Evolutionary conservation across 768 basidiomycete species (phyloP), one percentile per base, ranked within the genome.

Genomic region (Hygrophoropsis aurantiaca): DNA sequence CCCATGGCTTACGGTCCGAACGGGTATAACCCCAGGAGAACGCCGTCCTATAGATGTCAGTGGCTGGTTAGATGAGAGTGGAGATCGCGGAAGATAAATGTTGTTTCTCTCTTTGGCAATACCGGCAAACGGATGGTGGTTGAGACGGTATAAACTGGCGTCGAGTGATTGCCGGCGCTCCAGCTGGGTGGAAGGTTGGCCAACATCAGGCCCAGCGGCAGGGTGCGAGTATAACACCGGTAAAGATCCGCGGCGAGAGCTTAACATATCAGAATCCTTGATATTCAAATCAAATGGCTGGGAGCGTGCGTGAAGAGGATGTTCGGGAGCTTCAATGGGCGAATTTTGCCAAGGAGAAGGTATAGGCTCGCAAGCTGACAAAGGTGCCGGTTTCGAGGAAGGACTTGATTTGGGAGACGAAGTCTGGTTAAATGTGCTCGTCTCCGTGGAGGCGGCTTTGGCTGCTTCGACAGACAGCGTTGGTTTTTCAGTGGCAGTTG

Each of bases 241-340:
- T 25, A 84, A 70, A 3, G 82, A 85, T 15, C 80, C 78, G 26
- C 83, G 77, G 47, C 82, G 64, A 45, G 53, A 52, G 59, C 51
- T 69, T 61, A 68, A 53, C 53, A 68, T 46, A 58, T 69, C 61
- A 53, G 58, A 46, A 58, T 70, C 57, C 55, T 60, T 54, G 44
- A 44, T 46, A 44, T 26, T 57, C 44, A 48, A 32, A 18, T 57
- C 57, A 26, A 56, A 57, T 42, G 54, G 45, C 45, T 58, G 50
- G 55, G 30, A 60, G 52, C 51, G 66, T 40, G 58, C 15, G 46
- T 59, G 59, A 35, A 56, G 56, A 39, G 54, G 53, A 25, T 60
- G 20, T 4, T 60, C 60, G n/a, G 40, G 33, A n/a, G 50, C 50
- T 0, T 52, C 67, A 42, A 65, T 64, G 35, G 73, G 62, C 8